Conservation (phyloP, 257 asterid genomes). For the Henckelia pumila region DNA sequence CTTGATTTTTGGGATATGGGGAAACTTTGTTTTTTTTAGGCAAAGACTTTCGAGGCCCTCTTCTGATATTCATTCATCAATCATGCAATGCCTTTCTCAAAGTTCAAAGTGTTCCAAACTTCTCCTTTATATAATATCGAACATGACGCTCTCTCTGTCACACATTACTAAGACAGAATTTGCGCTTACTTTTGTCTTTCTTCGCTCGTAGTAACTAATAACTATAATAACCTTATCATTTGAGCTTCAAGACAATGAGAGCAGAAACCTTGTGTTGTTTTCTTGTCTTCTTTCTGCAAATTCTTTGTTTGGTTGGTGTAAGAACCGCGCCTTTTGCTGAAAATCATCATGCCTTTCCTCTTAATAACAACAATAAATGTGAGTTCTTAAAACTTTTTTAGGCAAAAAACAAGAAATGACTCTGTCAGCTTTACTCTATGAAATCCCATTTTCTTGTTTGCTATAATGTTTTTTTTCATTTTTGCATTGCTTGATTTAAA, state of each 20-base stretch:
- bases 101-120: constrained; percentile 19
- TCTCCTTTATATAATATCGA: constrained; percentile 9
- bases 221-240: constrained; percentile 27
- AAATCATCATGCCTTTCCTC: constrained; percentile 28
- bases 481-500: background rate
- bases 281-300: constrained; percentile 30
- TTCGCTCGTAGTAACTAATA: too few relatives aligned
- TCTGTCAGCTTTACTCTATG: background rate
- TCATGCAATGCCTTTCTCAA: constrained; percentile 22
- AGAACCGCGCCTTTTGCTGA: constrained; percentile 38
- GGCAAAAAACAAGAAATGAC: background rate
- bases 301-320: constrained; percentile 36
- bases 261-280: constrained; percentile 27
- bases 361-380: constrained; percentile 23
- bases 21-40: background rate
- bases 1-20: constrained; percentile 32
- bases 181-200: constrained; percentile 3
- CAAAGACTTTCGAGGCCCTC: constrained; percentile 13
- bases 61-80: constrained; percentile 30
- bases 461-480: too few relatives aligned
- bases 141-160: constrained; percentile 15
- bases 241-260: constrained; percentile 34
- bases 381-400: background rate
- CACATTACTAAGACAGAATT: background rate
- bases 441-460: background rate